A percentile compares a stretch with the other conserved stretches of the same genome.
phyloP scores from a whole-genome alignment of 768 basidiomycete species.

The Termitomyces sp. region DNA sequence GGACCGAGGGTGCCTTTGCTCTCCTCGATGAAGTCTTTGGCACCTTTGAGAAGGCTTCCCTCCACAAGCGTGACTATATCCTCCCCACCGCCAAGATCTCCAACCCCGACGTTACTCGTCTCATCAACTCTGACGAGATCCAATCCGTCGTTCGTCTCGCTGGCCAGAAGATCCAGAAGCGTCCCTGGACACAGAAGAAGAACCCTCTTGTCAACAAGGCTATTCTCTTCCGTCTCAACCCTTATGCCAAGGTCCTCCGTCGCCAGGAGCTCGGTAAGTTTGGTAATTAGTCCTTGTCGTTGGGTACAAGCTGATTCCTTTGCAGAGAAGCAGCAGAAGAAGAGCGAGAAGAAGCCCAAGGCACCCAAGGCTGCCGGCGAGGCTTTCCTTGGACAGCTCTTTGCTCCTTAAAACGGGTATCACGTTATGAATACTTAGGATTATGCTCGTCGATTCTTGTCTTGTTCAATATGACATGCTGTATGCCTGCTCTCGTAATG shows the following conservation, averaged over 20 bases:
- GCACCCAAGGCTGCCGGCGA: constrained; percentile 74
- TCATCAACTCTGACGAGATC: constrained; percentile 98
- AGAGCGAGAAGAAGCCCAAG: constrained; percentile 58
- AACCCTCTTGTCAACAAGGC: constrained; percentile 94
- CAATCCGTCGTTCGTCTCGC: constrained; percentile 94
- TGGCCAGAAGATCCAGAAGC: constrained; percentile 78
- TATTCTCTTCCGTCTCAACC: constrained; percentile 95
- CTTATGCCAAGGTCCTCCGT: constrained; percentile 93
- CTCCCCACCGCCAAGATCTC: constrained; percentile 94
- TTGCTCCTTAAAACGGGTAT: constrained; percentile 60
- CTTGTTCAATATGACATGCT: neutral
- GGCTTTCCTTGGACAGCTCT: constrained; percentile 78
- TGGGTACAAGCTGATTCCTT: constrained; percentile 5
- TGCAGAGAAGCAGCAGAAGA: constrained; percentile 68
- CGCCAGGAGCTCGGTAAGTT: constrained; percentile 81
- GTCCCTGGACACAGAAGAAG: constrained; percentile 99
- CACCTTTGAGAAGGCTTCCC: constrained; percentile 84
- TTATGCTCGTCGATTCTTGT: neutral
- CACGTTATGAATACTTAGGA: too few relatives aligned
- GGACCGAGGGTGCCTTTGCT: constrained; percentile 93
- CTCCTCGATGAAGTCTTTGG: constrained; percentile 95
- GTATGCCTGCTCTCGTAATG: neutral
- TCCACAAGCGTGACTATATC: constrained; percentile 85
- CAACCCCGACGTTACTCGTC: constrained; percentile 93
- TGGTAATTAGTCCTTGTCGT: neutral